phyloP scores from a whole-genome alignment of 164 flowering plant genomes.

The Umbilicus rupestris region DNA sequence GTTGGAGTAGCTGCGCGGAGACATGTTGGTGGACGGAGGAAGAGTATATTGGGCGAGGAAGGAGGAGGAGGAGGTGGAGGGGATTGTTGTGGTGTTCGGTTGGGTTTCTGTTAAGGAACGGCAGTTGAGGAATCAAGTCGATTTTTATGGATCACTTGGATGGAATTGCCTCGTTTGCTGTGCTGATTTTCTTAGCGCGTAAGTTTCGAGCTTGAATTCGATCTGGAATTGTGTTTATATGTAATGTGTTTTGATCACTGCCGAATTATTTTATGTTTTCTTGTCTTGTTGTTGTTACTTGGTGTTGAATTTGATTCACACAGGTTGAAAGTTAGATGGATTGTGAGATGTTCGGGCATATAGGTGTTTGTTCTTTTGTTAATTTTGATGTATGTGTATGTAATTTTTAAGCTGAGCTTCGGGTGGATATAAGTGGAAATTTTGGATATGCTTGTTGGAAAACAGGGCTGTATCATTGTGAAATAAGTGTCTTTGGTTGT shows the following conservation, averaged over 20 bases:
- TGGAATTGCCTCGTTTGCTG: constrained; percentile 51
- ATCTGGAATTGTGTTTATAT: not conserved
- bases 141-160: constrained; percentile 43
- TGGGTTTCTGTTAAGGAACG: constrained; percentile 37
- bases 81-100: constrained; percentile 36
- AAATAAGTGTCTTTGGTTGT: too few species aligned
- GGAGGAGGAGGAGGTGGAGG: constrained; percentile 15
- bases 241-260: too few species aligned
- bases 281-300: not conserved
- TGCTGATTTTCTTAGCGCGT: constrained; percentile 45
- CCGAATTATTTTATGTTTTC: not conserved
- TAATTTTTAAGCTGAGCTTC: too few species aligned
- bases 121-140: constrained; percentile 25
- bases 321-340: not conserved
- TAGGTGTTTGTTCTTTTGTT: too few species aligned
- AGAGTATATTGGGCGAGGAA: constrained; percentile 29
- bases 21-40: constrained; percentile 1
- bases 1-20: not conserved
- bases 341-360: too few species aligned
- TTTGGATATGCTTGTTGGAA: too few species aligned
- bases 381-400: too few species aligned
- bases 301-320: not conserved
- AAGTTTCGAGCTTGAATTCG: constrained; percentile 1
- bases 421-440: too few species aligned
- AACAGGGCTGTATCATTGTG: too few species aligned